Percentiles rank a stretch among this genome's conserved stretches.
Evolutionary conservation across 1,139 yeast species (phyloP).

Genomic region (Pneumocystis carinii): DNA sequence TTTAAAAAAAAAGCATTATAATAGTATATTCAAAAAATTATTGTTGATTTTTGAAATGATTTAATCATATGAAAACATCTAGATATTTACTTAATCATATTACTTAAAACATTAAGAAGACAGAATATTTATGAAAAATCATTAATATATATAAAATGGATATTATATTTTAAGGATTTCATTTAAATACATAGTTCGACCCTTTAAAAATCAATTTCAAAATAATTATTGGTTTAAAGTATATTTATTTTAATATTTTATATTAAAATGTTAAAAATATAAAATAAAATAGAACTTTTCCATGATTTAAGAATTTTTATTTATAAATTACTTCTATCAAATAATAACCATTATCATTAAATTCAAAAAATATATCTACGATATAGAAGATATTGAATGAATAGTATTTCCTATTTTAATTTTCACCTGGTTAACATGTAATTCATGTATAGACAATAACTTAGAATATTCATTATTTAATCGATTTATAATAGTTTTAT

Average conservation of each 20-base stretch:
- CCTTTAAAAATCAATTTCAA: neutral
- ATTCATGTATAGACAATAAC: neutral
- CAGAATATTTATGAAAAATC: no score
- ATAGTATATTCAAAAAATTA: no score
- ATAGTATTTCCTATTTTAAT: neutral
- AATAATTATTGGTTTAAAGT: neutral
- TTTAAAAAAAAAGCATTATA: neutral
- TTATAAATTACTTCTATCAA: neutral
- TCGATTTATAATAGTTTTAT: neutral
- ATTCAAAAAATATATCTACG: neutral
- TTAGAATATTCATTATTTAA: neutral
- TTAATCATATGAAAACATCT: no score
- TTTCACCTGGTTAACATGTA: neutral
- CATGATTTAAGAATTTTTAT: neutral
- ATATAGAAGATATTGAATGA: neutral
- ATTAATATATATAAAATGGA: no score
- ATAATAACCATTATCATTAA: neutral
- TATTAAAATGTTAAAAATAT: neutral
- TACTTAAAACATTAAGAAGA: no score
- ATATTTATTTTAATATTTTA: neutral
- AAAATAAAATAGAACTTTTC: neutral
- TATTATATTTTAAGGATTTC: neutral
- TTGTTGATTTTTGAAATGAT: no score
- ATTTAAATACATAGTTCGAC: neutral
- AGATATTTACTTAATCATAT: no score